These are phyloP conservation scores for Phanerochaete carnosa DNA, from an alignment of 768 basidiomycete species.

Conservation along the genomic window DNA sequence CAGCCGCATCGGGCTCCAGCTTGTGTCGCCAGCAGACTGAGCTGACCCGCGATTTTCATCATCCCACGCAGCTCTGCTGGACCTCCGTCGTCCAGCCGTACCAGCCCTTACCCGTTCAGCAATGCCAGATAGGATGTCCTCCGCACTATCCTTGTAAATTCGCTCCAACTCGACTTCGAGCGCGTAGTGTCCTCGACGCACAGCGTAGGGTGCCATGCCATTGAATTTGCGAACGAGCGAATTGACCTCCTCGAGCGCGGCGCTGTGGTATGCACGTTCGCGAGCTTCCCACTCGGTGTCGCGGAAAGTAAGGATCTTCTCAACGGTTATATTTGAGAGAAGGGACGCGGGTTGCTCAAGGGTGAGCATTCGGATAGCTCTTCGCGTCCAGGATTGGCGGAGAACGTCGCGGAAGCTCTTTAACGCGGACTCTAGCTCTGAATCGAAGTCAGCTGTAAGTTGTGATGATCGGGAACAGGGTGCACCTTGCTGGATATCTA, in stretches of 20 bases:
- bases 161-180: conserved; percentile 55
- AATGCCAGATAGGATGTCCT: conserved; percentile 47
- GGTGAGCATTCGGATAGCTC: conserved; percentile 60
- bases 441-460: conserved; percentile 1
- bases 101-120: conserved; percentile 21
- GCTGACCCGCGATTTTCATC: conserved; percentile 5
- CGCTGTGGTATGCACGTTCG: conserved; percentile 65
- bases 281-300: conserved; percentile 70
- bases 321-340: conserved; percentile 31
- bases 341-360: conserved; percentile 37
- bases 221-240: conserved; percentile 77
- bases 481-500: conserved; percentile 70
- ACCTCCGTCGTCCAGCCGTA: neutral
- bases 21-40: neutral
- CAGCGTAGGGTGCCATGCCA: conserved; percentile 72
- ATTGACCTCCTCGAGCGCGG: conserved; percentile 70
- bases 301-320: conserved; percentile 42
- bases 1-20: conserved; percentile 5
- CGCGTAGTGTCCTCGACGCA: conserved; percentile 60
- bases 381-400: conserved; percentile 71
- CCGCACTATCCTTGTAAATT: conserved; percentile 47
- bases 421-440: conserved; percentile 67
- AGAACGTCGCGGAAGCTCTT: conserved; percentile 61
- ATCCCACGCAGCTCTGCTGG: neutral
- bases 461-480: neutral